Conservation (phyloP, 1,284 basidiomycete genomes). For the Ustilago loliicola region DNA sequence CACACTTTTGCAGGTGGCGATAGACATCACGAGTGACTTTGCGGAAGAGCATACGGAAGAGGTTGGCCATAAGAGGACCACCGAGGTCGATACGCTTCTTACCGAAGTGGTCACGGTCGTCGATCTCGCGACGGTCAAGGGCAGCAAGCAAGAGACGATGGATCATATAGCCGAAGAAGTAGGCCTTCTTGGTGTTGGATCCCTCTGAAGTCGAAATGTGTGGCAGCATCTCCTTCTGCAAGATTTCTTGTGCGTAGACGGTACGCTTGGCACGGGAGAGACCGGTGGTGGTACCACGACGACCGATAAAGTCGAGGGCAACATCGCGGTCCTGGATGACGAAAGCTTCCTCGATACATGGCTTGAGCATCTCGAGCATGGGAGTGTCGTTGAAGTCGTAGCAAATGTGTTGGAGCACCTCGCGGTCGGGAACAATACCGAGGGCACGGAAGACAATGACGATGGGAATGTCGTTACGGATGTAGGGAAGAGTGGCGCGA, state of each 20-base stretch:
- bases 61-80: conserved; percentile 90
- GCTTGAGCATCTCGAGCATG: conserved; percentile 98
- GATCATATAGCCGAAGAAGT: conserved; percentile 99
- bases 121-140: conserved; percentile 91
- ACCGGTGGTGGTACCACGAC: conserved; percentile 94
- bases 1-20: conserved; percentile 93
- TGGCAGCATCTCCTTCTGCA: conserved; percentile 98
- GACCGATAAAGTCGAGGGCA: conserved; percentile 92
- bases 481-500: conserved; percentile 97
- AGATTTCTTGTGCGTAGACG: conserved; percentile 95
- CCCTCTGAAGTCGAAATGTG: conserved; percentile 97
- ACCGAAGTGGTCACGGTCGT: conserved; percentile 99
- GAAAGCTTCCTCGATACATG: conserved; percentile 98
- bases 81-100: conserved; percentile 98
- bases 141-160: conserved; percentile 94
- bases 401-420: conserved; percentile 97
- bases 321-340: conserved; percentile 97
- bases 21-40: conserved; percentile 98
- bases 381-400: conserved; percentile 96
- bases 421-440: conserved; percentile 96
- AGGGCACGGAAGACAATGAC: conserved; percentile 99
- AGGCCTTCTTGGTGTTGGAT: conserved; percentile 97
- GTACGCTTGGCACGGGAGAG: conserved; percentile 91
- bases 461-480: conserved; percentile 97
- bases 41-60: conserved; percentile 98